These are phyloP conservation scores for Daldinia caldariorum DNA, from an alignment of 495 filamentous ascomycete genomes.

Conservation along the genomic window DNA sequence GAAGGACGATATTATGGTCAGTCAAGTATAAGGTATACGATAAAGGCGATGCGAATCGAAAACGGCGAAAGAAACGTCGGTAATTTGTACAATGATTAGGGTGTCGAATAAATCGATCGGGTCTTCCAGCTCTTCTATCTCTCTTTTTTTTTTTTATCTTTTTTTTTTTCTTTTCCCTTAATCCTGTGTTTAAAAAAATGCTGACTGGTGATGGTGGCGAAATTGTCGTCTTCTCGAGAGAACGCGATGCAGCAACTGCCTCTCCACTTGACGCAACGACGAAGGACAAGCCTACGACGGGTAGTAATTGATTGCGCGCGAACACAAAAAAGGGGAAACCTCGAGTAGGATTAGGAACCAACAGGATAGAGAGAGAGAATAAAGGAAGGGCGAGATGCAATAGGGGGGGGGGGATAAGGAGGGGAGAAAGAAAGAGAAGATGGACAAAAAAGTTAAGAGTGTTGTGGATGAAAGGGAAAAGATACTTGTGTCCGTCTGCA, in stretches of 20 bases:
- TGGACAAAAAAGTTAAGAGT: slow-evolving; percentile 48
- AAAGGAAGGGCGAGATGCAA: slow-evolving; percentile 56
- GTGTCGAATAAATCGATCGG: slow-evolving; percentile 30
- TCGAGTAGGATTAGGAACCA: slow-evolving; percentile 57
- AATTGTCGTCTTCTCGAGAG: slow-evolving; percentile 43
- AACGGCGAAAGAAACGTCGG: slow-evolving; percentile 35
- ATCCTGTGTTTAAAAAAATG: slow-evolving; percentile 36
- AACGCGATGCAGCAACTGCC: slow-evolving; percentile 36
- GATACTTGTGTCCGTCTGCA: slow-evolving; percentile 46
- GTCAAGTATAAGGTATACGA: slow-evolving; percentile 38
- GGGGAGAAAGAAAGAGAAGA: slow-evolving; percentile 49
- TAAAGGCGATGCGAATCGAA: slow-evolving; percentile 42
- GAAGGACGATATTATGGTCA: slow-evolving; percentile 41
- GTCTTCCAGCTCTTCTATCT: slow-evolving; percentile 35
- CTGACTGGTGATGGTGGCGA: slow-evolving; percentile 32
- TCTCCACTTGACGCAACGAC: slow-evolving; percentile 38
- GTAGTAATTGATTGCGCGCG: slow-evolving; percentile 49
- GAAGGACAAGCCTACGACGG: slow-evolving; percentile 48
- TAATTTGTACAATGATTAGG: slow-evolving; percentile 44
- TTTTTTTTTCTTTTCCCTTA: slow-evolving; percentile 27
- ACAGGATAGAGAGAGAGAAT: slow-evolving; percentile 49
- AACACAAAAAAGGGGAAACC: slow-evolving; percentile 45
- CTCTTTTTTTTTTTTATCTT: slow-evolving; percentile 29
- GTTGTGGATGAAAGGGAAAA: slow-evolving; percentile 48
- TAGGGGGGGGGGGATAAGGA: slow-evolving; percentile 46